phyloP scores from a whole-genome alignment of 805 yeast genomes.

The Kodamaea restingae region DNA sequence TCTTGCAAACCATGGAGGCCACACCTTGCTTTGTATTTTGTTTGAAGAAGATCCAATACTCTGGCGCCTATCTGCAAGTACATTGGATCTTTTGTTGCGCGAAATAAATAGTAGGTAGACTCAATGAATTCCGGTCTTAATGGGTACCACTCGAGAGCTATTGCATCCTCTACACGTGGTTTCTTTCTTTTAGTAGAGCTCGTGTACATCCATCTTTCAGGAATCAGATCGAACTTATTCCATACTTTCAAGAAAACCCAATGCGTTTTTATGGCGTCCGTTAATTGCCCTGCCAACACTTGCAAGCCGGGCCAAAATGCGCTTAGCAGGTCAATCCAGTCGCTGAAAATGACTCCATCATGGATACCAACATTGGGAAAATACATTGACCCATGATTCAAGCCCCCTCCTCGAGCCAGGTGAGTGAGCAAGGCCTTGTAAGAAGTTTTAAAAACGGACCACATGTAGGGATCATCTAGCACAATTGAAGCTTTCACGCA shows the following conservation, averaged over 20 bases:
- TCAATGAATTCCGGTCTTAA: constrained; percentile 89
- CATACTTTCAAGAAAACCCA: constrained; percentile 67
- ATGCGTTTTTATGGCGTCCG: constrained; percentile 62
- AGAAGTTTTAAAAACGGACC: constrained; percentile 48
- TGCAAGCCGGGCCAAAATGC: constrained; percentile 89
- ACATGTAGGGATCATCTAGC: constrained; percentile 61
- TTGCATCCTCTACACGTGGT: constrained; percentile 23
- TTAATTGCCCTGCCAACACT: constrained; percentile 70
- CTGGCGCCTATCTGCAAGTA: constrained; percentile 72
- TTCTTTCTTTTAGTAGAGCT: constrained; percentile 8
- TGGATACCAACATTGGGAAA: constrained; percentile 57
- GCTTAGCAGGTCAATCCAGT: constrained; percentile 82
- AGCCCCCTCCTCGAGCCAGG: constrained; percentile 32
- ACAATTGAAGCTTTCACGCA: constrained; percentile 73
- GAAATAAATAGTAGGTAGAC: constrained; percentile 75
- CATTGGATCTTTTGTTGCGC: constrained; percentile 84
- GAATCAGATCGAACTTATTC: constrained; percentile 75
- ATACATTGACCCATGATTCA: constrained; percentile 26
- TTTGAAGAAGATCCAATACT: constrained; percentile 52
- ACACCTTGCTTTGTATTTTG: constrained; percentile 55
- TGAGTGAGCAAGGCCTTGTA: constrained; percentile 51
- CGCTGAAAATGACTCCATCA: constrained; percentile 46
- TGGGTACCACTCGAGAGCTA: constrained; percentile 85
- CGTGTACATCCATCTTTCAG: constrained; percentile 73
- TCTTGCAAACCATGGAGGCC: constrained; percentile 81